phyloP scores from a whole-genome alignment of 768 basidiomycete species.

The Nidula microcarpa region DNA sequence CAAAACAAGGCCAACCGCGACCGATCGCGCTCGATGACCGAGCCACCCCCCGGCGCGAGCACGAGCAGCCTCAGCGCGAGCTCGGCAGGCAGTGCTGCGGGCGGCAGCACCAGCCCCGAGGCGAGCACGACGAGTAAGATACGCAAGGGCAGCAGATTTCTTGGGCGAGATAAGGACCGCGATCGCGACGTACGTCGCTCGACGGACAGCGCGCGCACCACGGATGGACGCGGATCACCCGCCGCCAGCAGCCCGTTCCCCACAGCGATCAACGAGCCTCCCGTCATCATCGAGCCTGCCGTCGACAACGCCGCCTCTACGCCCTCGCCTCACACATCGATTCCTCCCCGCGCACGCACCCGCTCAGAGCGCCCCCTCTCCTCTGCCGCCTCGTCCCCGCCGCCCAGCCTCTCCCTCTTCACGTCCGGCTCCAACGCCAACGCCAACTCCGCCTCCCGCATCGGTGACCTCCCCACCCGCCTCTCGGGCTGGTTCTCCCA shows the following conservation, averaged over 20 bases:
- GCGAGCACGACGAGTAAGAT: conserved; percentile 16
- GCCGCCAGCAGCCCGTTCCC: conserved; percentile 1
- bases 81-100: conserved; percentile 8
- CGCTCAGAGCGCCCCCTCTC: conserved; percentile 55
- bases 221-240: not conserved
- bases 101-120: conserved; percentile 18
- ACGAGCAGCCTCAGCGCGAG: conserved; percentile 32
- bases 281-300: conserved; percentile 66
- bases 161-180: conserved; percentile 14
- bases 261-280: conserved; percentile 43
- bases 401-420: conserved; percentile 20
- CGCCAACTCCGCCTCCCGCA: conserved; percentile 44
- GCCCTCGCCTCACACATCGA: not conserved
- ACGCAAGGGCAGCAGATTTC: conserved; percentile 30
- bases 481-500: conserved; percentile 82
- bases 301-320: conserved; percentile 16
- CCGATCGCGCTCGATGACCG: conserved; percentile 50
- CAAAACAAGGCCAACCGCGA: conserved; percentile 59
- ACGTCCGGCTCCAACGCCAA: conserved; percentile 48
- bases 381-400: conserved; percentile 34
- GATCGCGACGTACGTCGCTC: not conserved
- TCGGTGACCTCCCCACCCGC: conserved; percentile 70
- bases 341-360: conserved; percentile 44
- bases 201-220: not conserved
- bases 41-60: conserved; percentile 29